These are phyloP conservation scores for Trichoderma asperellum DNA, from an alignment of 2,329 filamentous ascomycete species.

Conservation along the genomic window DNA sequence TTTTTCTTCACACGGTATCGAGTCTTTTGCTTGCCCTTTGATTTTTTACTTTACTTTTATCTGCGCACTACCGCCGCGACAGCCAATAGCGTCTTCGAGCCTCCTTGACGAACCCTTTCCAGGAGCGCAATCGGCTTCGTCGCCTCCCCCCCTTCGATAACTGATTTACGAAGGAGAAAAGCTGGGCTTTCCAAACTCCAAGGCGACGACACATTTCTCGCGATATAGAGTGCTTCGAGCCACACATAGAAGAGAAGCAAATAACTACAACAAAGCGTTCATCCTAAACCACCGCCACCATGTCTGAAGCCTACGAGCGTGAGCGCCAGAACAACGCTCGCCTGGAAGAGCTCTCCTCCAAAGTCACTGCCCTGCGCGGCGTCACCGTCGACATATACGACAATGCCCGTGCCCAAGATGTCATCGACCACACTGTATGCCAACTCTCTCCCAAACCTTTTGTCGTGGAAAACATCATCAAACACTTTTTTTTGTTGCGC, in stretches of 20 bases:
- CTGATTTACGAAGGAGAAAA: not conserved
- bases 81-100: not conserved
- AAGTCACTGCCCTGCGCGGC: conserved; percentile 88
- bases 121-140: not conserved
- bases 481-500: not conserved
- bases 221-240: too few relatives aligned
- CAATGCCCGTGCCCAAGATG: conserved; percentile 83
- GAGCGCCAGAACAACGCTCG: conserved; percentile 93
- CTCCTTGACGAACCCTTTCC: not conserved
- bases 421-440: conserved; percentile 83
- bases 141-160: not conserved
- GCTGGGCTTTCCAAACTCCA: not conserved
- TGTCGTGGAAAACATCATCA: not conserved
- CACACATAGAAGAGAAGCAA: not conserved
- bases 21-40: not conserved
- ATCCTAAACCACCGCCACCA: conserved; percentile 39
- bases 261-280: not conserved
- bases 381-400: conserved; percentile 99
- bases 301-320: conserved; percentile 79
- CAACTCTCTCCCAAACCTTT: not conserved
- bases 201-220: not conserved
- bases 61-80: not conserved
- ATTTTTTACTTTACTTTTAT: not conserved
- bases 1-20: not conserved
- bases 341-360: conserved; percentile 85